Percentiles rank a stretch among this genome's conserved stretches.
Evolutionary conservation across 352 stramenopile species (phyloP).

Genomic region (Globisporangium recalcitrans): DNA sequence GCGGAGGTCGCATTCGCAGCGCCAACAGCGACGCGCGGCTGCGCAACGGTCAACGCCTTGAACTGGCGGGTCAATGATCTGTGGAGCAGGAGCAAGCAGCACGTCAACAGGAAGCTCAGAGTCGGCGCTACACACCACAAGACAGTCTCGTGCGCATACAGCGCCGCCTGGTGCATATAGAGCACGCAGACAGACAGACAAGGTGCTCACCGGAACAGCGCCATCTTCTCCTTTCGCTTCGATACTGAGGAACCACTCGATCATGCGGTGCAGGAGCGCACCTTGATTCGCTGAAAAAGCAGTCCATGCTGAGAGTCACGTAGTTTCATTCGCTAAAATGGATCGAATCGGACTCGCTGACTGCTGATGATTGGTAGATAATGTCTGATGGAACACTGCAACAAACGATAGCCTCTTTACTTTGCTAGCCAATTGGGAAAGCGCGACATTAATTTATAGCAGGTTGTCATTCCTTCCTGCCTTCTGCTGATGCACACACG

Average conservation of each 20-base stretch:
- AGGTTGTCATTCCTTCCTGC: not conserved
- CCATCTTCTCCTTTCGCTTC: slow-evolving; percentile 32
- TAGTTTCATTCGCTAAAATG: slow-evolving; percentile 8
- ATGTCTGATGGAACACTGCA: not conserved
- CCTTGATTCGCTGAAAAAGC: slow-evolving; percentile 1
- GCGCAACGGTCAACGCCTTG: slow-evolving; percentile 37
- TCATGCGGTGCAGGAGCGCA: not conserved
- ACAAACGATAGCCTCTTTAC: not conserved
- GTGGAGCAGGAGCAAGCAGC: not conserved
- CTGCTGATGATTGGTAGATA: not conserved
- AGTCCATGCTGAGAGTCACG: no score
- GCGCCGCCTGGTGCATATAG: not conserved
- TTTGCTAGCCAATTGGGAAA: not conserved
- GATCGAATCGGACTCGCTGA: not conserved
- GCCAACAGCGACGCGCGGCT: slow-evolving; percentile 17
- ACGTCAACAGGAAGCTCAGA: not conserved
- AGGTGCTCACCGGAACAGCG: slow-evolving; percentile 36
- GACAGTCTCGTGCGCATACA: not conserved
- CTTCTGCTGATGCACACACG: not conserved
- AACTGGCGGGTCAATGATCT: slow-evolving; percentile 61
- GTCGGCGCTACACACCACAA: not conserved
- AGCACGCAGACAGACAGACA: not conserved
- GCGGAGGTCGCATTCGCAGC: not conserved
- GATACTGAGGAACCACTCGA: slow-evolving; percentile 17
- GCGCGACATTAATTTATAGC: not conserved